Evolutionary conservation across 169 alveolate genomes (phyloP).

Genomic region (Eimeria praecox): DNA sequence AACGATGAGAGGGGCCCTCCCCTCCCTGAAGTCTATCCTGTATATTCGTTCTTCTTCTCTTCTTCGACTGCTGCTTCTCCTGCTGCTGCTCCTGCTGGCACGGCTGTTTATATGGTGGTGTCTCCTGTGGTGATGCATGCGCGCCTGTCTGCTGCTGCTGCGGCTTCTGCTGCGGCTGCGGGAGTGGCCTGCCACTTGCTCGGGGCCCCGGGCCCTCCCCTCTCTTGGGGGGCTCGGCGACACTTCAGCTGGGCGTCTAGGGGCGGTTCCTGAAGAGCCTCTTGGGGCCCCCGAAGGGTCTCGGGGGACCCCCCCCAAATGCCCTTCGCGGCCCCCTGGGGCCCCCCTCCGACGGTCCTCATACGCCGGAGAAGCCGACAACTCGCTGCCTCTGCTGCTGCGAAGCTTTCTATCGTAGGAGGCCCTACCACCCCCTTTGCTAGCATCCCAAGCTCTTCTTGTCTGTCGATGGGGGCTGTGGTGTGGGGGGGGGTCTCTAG

Average conservation of each 20-base stretch:
- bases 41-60: not conserved
- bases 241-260: not conserved
- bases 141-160: not conserved
- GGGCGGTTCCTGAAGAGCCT: slow-evolving; percentile 2
- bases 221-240: not conserved
- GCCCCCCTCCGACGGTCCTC: slow-evolving; percentile 17
- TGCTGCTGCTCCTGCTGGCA: slow-evolving; percentile 23
- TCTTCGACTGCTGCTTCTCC: slow-evolving; percentile 28
- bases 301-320: not conserved
- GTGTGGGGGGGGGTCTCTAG: not conserved
- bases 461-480: not conserved
- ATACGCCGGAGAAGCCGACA: slow-evolving; percentile 7
- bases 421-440: not conserved
- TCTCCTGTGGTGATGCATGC: not conserved
- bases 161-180: slow-evolving; percentile 48
- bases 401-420: not conserved
- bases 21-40: not conserved
- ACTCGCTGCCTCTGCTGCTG: not conserved
- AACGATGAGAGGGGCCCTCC: not conserved
- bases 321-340: slow-evolving; percentile 4
- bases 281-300: slow-evolving; percentile 17
- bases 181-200: not conserved
- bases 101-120: not conserved
- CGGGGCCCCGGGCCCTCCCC: slow-evolving; percentile 16
- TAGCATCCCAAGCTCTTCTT: not conserved